Percentiles rank a stretch among this genome's conserved stretches.
These are phyloP conservation scores for Shiraia bambusicola DNA, from an alignment of 2,329 filamentous ascomycete species.

Conservation along the genomic window DNA sequence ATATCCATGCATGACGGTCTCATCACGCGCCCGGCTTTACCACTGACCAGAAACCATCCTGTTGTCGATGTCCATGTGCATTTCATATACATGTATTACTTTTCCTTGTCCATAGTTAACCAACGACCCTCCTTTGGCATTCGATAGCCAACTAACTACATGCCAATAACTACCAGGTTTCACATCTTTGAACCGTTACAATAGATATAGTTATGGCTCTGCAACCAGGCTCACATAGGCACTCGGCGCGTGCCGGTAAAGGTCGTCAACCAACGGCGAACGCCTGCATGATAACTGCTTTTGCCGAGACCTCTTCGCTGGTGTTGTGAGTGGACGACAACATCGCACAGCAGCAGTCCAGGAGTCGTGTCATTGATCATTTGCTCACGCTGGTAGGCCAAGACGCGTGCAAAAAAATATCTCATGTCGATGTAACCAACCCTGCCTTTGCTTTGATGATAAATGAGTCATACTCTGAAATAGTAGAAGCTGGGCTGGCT, in stretches of 20 bases:
- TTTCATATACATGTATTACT: too few species aligned
- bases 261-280: conserved; percentile 46
- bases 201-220: conserved; percentile 49
- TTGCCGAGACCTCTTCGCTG: conserved; percentile 53
- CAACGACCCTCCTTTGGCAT: too few species aligned
- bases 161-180: conserved; percentile 33
- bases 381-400: conserved; percentile 26
- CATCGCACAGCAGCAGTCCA: conserved; percentile 51
- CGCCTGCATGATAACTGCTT: conserved; percentile 48
- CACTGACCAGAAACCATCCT: too few species aligned
- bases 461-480: too few species aligned
- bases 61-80: too few species aligned
- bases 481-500: too few species aligned
- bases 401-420: conserved; percentile 27
- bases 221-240: conserved; percentile 52
- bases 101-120: too few species aligned
- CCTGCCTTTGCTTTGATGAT: too few species aligned
- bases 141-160: too few species aligned
- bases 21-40: too few species aligned
- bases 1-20: too few species aligned
- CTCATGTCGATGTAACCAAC: too few species aligned
- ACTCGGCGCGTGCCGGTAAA: conserved; percentile 45
- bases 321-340: conserved; percentile 54
- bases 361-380: conserved; percentile 28
- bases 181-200: conserved; percentile 51